A percentile compares a stretch with the other conserved stretches of the same genome.
Conservation (phyloP, 179 eudicot species). For the Beta lomatogona region DNA sequence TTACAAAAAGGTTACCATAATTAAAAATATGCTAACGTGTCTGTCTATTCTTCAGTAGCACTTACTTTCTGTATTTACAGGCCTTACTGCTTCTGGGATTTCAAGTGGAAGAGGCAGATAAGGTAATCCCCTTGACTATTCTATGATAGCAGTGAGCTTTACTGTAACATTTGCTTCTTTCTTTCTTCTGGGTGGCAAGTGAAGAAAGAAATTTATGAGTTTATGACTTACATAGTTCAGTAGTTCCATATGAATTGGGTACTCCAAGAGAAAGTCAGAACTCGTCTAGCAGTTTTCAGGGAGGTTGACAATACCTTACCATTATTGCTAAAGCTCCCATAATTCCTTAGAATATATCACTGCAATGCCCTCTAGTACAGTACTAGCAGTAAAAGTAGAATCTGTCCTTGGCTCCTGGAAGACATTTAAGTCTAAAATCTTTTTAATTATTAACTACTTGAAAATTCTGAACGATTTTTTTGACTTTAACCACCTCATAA, state of each 20-base stretch:
- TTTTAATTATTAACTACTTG: neutral
- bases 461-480: neutral
- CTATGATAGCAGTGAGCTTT: neutral
- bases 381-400: neutral
- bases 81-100: constrained; percentile 13
- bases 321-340: neutral
- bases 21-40: neutral
- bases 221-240: neutral
- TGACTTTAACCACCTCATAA: too few relatives aligned
- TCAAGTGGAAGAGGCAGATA: constrained; percentile 9
- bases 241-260: neutral
- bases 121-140: neutral
- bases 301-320: neutral
- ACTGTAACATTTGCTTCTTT: neutral
- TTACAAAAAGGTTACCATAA: neutral
- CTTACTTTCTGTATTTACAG: neutral
- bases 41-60: neutral
- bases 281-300: neutral
- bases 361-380: neutral
- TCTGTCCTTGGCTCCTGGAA: neutral
- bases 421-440: neutral
- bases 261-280: neutral
- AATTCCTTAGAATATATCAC: neutral
- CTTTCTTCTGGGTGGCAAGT: neutral
- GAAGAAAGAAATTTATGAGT: neutral